These are phyloP conservation scores for Aspergillus sp. DNA, from an alignment of 2,329 filamentous ascomycete genomes.

Conservation along the genomic window DNA sequence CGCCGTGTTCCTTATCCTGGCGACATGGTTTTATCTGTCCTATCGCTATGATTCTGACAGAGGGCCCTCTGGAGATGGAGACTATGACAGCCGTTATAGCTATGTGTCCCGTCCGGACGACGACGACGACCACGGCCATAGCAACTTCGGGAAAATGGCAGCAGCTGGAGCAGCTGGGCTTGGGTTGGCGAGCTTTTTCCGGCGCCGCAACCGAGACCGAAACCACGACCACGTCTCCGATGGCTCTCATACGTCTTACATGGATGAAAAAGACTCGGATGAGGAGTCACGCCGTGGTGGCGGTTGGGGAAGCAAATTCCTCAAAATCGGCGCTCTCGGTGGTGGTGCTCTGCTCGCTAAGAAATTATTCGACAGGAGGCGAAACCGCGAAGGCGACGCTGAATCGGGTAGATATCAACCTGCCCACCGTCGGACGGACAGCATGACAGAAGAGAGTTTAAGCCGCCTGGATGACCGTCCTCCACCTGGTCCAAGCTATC, in stretches of 20 bases:
- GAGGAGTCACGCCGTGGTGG: conserved; percentile 48
- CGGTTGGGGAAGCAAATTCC: conserved; percentile 61
- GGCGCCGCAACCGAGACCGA: conserved; percentile 41
- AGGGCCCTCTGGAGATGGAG: conserved; percentile 50
- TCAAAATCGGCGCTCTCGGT: conserved; percentile 60
- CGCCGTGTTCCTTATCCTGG: conserved; percentile 70
- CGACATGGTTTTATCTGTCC: conserved; percentile 77
- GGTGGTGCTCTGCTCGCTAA: conserved; percentile 64
- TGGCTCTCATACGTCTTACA: conserved; percentile 57
- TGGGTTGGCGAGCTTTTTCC: conserved; percentile 55
- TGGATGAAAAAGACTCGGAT: conserved; percentile 67
- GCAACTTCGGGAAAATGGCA: conserved; percentile 50
- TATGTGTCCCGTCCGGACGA: conserved; percentile 54
- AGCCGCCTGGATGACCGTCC: conserved; percentile 54
- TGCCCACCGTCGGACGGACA: conserved; percentile 49
- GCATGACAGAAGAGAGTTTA: conserved; percentile 41
- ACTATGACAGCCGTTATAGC: conserved; percentile 60
- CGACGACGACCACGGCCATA: conserved; percentile 45
- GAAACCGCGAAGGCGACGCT: conserved; percentile 54
- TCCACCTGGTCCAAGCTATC: conserved; percentile 45
- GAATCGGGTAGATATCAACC: conserved; percentile 54
- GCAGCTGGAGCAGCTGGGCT: conserved; percentile 58
- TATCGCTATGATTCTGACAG: conserved; percentile 60
- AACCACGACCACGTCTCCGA: conserved; percentile 45
- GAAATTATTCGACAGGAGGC: conserved; percentile 56